Evolutionary conservation across 768 basidiomycete species (phyloP).

Genomic region (Lanmaoa pseudosensibilis): DNA sequence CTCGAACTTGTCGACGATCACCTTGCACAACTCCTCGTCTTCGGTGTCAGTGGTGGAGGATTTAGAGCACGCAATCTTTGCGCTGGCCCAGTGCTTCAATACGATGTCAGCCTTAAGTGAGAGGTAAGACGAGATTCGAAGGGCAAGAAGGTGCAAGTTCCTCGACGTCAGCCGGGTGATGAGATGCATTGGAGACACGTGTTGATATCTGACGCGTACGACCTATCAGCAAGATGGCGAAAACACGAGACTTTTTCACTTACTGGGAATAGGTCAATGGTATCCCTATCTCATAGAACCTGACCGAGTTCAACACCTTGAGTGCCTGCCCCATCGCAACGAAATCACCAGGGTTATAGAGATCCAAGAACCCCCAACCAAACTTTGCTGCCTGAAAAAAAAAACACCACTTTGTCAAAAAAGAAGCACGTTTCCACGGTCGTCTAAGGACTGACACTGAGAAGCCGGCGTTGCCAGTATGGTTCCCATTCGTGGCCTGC

Average conservation of each 20-base stretch:
- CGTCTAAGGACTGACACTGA: conserved; percentile 55
- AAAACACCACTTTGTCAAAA: background rate
- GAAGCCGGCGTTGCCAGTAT: conserved; percentile 81
- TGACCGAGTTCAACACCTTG: conserved; percentile 91
- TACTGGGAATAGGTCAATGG: conserved; percentile 92
- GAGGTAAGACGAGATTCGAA: conserved; percentile 85
- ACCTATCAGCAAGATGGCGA: background rate
- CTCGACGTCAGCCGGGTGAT: conserved; percentile 82
- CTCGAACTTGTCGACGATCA: conserved; percentile 90
- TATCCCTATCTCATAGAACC: conserved; percentile 89
- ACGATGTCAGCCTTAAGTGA: conserved; percentile 83
- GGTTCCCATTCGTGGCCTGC: conserved; percentile 92
- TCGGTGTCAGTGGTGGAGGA: conserved; percentile 58
- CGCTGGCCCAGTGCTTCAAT: conserved; percentile 93
- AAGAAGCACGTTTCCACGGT: background rate
- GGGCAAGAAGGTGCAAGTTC: conserved; percentile 87
- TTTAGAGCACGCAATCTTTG: conserved; percentile 80
- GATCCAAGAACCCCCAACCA: conserved; percentile 89
- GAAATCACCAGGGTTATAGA: conserved; percentile 90
- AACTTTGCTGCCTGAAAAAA: conserved; percentile 85
- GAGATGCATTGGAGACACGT: conserved; percentile 77
- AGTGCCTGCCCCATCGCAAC: conserved; percentile 89
- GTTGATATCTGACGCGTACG: conserved; percentile 60
- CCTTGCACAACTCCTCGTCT: conserved; percentile 75
- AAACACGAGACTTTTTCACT: conserved; percentile 24